A percentile compares a stretch with the other conserved stretches of the same genome.
These are phyloP conservation scores for Vaccinium darrowii DNA, from an alignment of 148 eudicot genomes.

Conservation along the genomic window DNA sequence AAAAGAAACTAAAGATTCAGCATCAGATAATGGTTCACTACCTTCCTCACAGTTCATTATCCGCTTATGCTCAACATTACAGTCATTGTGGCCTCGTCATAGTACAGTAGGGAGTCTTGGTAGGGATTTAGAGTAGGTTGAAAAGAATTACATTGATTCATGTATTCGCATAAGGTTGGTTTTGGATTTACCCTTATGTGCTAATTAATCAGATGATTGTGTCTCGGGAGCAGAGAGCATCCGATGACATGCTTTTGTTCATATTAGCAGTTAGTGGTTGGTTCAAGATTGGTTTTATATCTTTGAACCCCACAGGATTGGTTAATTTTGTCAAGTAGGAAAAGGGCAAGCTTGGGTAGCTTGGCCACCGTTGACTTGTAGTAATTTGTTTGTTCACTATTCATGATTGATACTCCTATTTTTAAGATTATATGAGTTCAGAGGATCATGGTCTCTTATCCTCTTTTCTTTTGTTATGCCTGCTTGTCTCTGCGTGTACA, in stretches of 20 bases:
- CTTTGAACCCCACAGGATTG: slow-evolving; percentile 31
- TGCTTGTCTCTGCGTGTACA: background rate
- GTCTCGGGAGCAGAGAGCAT: slow-evolving; percentile 43
- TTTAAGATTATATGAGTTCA: background rate
- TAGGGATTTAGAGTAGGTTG: background rate
- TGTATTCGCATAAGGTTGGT: slow-evolving; percentile 32
- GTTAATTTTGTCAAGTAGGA: slow-evolving; percentile 19
- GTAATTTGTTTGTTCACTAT: slow-evolving; percentile 13
- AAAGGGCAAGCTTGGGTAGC: slow-evolving; percentile 26
- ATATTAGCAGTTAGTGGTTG: slow-evolving; percentile 25
- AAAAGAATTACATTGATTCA: slow-evolving; percentile 16
- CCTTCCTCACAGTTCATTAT: background rate
- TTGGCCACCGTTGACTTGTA: slow-evolving; percentile 22
- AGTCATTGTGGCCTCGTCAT: no score
- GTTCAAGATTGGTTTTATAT: slow-evolving; percentile 44
- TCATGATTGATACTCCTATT: background rate
- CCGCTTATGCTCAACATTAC: background rate
- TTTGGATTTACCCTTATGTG: slow-evolving; percentile 33
- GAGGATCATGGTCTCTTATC: background rate
- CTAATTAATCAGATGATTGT: slow-evolving; percentile 18
- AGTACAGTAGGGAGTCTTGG: background rate
- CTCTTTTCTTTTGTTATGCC: background rate
- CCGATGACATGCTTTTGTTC: slow-evolving; percentile 36
- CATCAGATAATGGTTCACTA: background rate
- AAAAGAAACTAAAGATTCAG: background rate